Base-by-base conservation (phyloP, 805 yeast genomes). In the Metschnikowia corniflorae region DNA sequence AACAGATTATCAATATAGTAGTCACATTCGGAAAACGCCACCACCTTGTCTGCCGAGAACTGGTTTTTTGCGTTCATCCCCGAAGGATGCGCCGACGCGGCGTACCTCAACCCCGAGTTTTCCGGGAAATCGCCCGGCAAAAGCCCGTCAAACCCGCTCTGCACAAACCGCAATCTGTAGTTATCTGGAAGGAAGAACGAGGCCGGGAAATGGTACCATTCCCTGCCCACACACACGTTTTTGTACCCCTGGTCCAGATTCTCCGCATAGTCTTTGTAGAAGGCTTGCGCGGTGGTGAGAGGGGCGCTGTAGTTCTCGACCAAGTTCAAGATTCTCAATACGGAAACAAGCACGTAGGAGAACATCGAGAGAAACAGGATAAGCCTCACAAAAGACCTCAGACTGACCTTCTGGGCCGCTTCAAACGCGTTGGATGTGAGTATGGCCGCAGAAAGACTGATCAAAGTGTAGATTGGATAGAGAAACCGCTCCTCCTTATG, bases 401-500 rank as follows among this genome's bases (percentile, higher is more conserved):
- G 29, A 6, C 16, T 21, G 19, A 16, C 31, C 17, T 31, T 29
- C n/a, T n/a, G n/a, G 12, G 21, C 12, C 4, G 46, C 12, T 17
- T 31, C 29, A 37, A 53, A 41, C 17, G 46, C 4, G 24, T 40
- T 34, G 0, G 58, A 36, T 7, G 61, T 51, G 3, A 75, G 62
- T 4, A 82, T 49, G 0, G 91, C 75, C 3, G 86, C 88, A 29
- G 78, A 69, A 15, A 85, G 47, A 3, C 77, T 61, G 16, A 91
- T 68, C 34, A 82, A 65, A 9, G 88, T 82, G 55, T 89, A 91
- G 0, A 86, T 70, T 12, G 95, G 95, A 51, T 87, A 91, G 46
- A 91, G 57, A 55, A 91, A 91, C 43, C 97, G 70, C 58, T 91
- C 97, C 55, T 89, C 97, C 57, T 89, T 89, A 57, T 89, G 97